Base-by-base conservation (phyloP, 225 moss, liverwort and hornwort species). In the Pseudisothecium myosuroides region DNA sequence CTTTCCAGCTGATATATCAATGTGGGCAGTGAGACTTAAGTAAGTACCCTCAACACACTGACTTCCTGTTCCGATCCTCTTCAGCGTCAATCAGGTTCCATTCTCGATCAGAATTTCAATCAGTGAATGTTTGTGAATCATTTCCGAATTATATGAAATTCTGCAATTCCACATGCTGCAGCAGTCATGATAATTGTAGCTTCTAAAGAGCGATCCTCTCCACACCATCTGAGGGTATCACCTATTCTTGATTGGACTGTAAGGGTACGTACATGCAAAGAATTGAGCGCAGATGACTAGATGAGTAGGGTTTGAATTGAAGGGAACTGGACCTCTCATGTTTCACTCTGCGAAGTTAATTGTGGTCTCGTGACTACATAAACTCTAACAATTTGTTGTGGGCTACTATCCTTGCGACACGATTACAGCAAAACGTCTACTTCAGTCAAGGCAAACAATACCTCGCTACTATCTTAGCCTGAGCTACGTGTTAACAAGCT, bases 401-500 rank as follows among this genome's bases (percentile, higher is more conserved):
- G 79, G 76, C 58, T 77, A 43, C 41, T 79, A 32, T 72, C 27
- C 34, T 31, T 87, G 77, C 78, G 60, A 71, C 79, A 50, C 93
- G 96, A 89, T 96, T 73, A 95, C 94, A 82, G 97, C 97, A 76
- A 95, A 93, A 89, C 95, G 96, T 83, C 94, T 97, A 84, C 90
- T 98, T 22, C 97, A 93, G 69, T 97, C 98, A 15, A 97, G 97
- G 90, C 97, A 97, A 87, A 97, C 97, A 29, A 97, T 97, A 80
- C 98, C 98, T 78, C 98, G 97, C 90, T 98, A 98, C 90, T 98
- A 98, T 91, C 93, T 98, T 85, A 95, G 87, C 84, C 95, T 98
- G 98, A 97, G 85, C 95, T 97, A 59, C 97, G 94, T 92, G 94
- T 97, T 76, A 97, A 98, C 94, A 94, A 97, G 88, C 95, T 98